These are phyloP conservation scores for Fusarium sulawesiense DNA, from an alignment of 2,329 filamentous ascomycete genomes.

Conservation along the genomic window DNA sequence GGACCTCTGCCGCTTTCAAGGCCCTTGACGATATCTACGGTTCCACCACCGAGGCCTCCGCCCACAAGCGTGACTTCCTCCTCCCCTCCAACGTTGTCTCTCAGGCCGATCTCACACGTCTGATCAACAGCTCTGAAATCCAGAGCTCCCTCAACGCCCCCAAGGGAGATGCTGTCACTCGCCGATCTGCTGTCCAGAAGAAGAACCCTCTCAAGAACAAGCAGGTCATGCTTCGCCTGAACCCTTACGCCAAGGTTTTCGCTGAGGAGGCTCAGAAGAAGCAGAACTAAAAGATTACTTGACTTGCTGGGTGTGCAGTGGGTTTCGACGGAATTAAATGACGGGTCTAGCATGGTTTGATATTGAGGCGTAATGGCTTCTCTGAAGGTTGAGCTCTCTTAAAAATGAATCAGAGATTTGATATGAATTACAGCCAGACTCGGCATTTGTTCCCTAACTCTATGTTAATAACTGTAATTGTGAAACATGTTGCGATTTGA, in stretches of 20 bases:
- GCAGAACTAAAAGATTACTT: conserved; percentile 50
- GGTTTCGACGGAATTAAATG: conserved; percentile 44
- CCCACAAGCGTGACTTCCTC: conserved; percentile 99
- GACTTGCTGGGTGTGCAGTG: conserved; percentile 56
- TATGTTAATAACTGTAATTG: conserved; percentile 3
- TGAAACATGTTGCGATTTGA: neutral
- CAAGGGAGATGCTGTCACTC: conserved; percentile 89
- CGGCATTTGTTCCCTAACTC: conserved; percentile 30
- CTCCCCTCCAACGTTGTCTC: conserved; percentile 91
- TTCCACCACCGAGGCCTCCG: conserved; percentile 86
- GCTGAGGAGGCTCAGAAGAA: conserved; percentile 70
- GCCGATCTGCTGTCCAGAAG: conserved; percentile 94
- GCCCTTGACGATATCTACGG: conserved; percentile 98
- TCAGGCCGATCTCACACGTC: conserved; percentile 94
- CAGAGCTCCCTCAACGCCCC: conserved; percentile 94
- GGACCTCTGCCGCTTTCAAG: conserved; percentile 97
- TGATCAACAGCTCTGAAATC: conserved; percentile 99
- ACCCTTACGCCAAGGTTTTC: conserved; percentile 96
- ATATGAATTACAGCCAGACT: conserved; percentile 47
- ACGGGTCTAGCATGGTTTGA: conserved; percentile 50
- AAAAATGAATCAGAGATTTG: conserved; percentile 52
- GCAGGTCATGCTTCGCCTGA: conserved; percentile 97
- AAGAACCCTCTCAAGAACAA: conserved; percentile 99
- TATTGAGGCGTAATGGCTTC: conserved; percentile 55
- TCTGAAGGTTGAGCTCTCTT: conserved; percentile 51